These are phyloP conservation scores for Salix dunnii DNA, from an alignment of 345 rosid genomes.

Conservation along the genomic window DNA sequence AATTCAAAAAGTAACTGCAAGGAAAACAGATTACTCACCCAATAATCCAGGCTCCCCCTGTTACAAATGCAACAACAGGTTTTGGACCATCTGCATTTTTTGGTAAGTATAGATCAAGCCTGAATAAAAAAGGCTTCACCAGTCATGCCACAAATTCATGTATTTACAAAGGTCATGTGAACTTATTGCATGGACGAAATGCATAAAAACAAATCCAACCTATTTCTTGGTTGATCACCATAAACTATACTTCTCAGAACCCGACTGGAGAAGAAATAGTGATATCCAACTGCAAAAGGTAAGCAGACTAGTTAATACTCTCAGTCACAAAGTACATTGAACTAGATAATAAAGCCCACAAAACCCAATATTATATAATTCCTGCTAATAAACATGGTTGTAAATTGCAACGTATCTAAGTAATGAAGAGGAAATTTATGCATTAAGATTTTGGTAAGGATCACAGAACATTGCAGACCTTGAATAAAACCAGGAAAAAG, in stretches of 20 bases:
- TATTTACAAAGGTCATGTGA: not conserved
- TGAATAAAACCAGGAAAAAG: slow-evolving; percentile 95
- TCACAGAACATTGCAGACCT: slow-evolving; percentile 43
- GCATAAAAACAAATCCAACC: slow-evolving; percentile 37
- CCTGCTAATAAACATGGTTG: not conserved
- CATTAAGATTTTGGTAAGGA: not conserved
- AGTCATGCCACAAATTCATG: slow-evolving; percentile 5
- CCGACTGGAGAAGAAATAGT: slow-evolving; percentile 78
- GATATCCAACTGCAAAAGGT: slow-evolving; percentile 75
- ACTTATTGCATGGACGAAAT: not conserved
- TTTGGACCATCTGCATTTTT: slow-evolving; percentile 60
- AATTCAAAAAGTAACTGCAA: not conserved
- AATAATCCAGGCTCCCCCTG: slow-evolving; percentile 99
- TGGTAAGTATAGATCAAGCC: slow-evolving; percentile 94
- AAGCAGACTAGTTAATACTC: slow-evolving; percentile 25
- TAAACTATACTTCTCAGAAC: slow-evolving; percentile 77
- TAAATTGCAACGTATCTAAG: not conserved
- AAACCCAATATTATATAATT: not conserved
- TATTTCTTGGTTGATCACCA: slow-evolving; percentile 94
- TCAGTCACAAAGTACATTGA: not conserved
- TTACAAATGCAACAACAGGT: slow-evolving; percentile 90
- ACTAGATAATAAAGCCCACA: not conserved
- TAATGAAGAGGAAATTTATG: not conserved
- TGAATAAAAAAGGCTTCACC: slow-evolving; percentile 27
- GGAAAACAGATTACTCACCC: slow-evolving; percentile 54